These are phyloP conservation scores for Lasiosphaeriaceae sp. DNA, from an alignment of 495 filamentous ascomycete genomes.

Conservation along the genomic window DNA sequence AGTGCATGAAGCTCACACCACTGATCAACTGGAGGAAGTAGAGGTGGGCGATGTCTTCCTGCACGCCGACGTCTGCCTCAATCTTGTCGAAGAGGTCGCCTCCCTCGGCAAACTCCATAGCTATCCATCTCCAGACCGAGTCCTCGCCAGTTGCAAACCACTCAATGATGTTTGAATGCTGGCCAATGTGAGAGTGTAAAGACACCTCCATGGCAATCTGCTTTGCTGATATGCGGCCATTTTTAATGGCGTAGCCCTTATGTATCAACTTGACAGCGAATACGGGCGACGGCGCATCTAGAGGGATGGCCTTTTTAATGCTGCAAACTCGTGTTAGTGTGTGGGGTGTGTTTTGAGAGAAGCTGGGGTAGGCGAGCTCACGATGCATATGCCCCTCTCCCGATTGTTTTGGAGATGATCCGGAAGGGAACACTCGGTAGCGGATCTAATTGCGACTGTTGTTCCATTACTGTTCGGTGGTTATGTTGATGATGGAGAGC, in stretches of 20 bases:
- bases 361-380: slow-evolving; percentile 40
- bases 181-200: slow-evolving; percentile 79
- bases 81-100: slow-evolving; percentile 99
- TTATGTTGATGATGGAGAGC: background rate
- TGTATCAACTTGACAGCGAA: slow-evolving; percentile 99
- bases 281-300: slow-evolving; percentile 62
- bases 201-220: slow-evolving; percentile 87
- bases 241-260: slow-evolving; percentile 84
- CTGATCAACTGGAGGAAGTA: slow-evolving; percentile 92
- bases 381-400: slow-evolving; percentile 95
- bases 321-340: slow-evolving; percentile 45
- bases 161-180: slow-evolving; percentile 88
- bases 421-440: slow-evolving; percentile 87
- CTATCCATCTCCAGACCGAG: slow-evolving; percentile 90
- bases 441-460: slow-evolving; percentile 88
- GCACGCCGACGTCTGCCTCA: slow-evolving; percentile 89
- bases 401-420: slow-evolving; percentile 93
- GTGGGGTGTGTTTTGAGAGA: background rate
- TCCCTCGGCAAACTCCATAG: slow-evolving; percentile 94
- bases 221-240: slow-evolving; percentile 82
- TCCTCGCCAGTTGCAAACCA: slow-evolving; percentile 89
- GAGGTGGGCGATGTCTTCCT: slow-evolving; percentile 88
- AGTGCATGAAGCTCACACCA: slow-evolving; percentile 92
- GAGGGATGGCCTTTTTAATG: slow-evolving; percentile 87
- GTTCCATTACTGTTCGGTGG: slow-evolving; percentile 38